Base-by-base conservation (phyloP, 1,284 basidiomycete genomes). In the Pseudozyma tsukubaensis region DNA sequence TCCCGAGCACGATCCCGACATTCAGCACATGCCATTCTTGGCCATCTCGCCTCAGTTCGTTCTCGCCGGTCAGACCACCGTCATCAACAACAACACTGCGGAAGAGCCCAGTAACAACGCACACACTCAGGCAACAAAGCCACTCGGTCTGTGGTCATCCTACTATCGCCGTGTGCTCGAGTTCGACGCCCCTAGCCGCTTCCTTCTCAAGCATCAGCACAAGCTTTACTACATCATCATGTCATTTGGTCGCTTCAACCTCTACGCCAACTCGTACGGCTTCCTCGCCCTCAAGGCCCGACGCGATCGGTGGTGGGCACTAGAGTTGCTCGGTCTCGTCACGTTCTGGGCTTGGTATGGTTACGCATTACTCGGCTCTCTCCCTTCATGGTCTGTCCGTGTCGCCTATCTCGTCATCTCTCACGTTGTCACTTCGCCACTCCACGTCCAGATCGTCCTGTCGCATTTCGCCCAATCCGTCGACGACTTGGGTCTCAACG, bases 381-480 rank as follows among this genome's bases (percentile, higher is more conserved):
- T 91, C 66, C 92, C 91, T 12, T 87, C 87, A 18, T 92, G 91
- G 90, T 84, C 87, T 60, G 89, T 86, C 52, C 88, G 88, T 2
- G 82, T 94, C 55, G 85, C 86, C 40, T 96, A 92, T 85, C 83
- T 95, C 19, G 81, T 94, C 29, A 88, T 94, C 73, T 92, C 91
- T 83, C 91, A 95, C 83, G 87, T 90, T 34, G 89, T 90, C 21
- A 90, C 94, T 10, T 92, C 92, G 74, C 94, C 94, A 9, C 85
- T 96, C 51, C 76, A 69, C 39, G 53, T 67, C 1, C 83, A 97
- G 93, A 99, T 99, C 78, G 95, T 98, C 1, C 89, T 99, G 21
- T 98, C 95, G 3, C 96, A 99, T 86, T 99, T 97, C 86, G 93
- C 93, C 47, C 95, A 97, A 87, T 94, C 94, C 8, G 95, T 94